Evolutionary conservation across 495 filamentous ascomycete genomes (phyloP), one percentile per base, ranked within the genome.

Genomic region (Aspergillus diversus): DNA sequence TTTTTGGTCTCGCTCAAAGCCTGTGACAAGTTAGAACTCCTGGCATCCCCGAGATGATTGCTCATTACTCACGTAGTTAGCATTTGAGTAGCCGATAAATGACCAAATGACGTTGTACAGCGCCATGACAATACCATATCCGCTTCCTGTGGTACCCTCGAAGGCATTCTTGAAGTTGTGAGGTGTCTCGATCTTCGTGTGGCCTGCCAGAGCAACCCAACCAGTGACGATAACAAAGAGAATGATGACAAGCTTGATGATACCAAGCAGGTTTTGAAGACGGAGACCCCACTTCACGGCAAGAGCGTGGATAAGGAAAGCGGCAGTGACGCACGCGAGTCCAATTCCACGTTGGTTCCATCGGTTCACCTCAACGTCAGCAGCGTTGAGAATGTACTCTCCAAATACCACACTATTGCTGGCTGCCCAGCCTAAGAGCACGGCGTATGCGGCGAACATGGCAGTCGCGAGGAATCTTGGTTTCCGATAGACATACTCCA

Each of bases 351-450:
- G 85, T 63, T 89, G 84, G 54, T 83, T 84, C 87, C 89, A 91
- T n/a, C 85, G 81, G 62, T 83, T 83, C 7, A 84, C 82, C 50
- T 86, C 80, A 7, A 81, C 71, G 17, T 86, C 84, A 0, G 83
- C 75, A 0, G 89, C 90, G 62, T 82, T 81, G 57, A 92, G 81
- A 52, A 91, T 83, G 62, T 92, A 91, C 53, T 86, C 80, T 39
- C 88, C 88, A 53, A 92, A 92, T 16, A 89, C 82, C 65, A 91
- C 81, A 8, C 85, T 83, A 71, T 91, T 92, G 63, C 83, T 86
- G 0, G 86, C 81, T 1, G 77, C 78, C 77, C 77, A 83, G 11
- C 83, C 83, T 7, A 85, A 73, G 31, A 83, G 61, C 33, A 88
- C 76, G 59, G 86, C 82, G 61, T 87, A 86, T 2, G 84, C 77